Conservation (phyloP, 495 filamentous ascomycete genomes). For the Evansstolkia leycettana region DNA sequence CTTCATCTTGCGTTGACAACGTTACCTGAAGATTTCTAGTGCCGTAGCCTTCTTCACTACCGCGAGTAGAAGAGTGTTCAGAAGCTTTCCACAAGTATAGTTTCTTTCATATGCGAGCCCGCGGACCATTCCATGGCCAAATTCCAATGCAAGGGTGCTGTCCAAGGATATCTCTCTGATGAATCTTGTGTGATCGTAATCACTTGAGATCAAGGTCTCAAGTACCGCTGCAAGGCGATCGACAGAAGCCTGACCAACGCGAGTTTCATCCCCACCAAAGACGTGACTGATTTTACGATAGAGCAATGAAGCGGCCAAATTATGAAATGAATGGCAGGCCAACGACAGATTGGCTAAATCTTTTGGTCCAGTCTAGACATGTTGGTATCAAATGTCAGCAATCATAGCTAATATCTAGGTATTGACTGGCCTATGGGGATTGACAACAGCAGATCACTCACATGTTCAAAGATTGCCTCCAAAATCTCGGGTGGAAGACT, state of each 20-base stretch:
- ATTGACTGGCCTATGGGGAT: no score
- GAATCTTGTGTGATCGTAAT: slow-evolving; percentile 47
- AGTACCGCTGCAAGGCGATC: slow-evolving; percentile 42
- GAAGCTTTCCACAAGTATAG: slow-evolving; percentile 43
- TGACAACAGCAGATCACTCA: no score
- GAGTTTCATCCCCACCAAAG: slow-evolving; percentile 40
- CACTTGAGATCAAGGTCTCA: slow-evolving; percentile 46
- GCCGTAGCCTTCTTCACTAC: slow-evolving; percentile 37
- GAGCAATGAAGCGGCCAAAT: slow-evolving; percentile 41
- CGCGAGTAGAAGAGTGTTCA: slow-evolving; percentile 48
- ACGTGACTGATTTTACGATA: slow-evolving; percentile 47
- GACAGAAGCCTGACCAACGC: slow-evolving; percentile 11
- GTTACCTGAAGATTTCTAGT: slow-evolving; percentile 46
- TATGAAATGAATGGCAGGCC: slow-evolving; percentile 41
- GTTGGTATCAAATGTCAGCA: background rate
- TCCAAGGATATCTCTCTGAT: slow-evolving; percentile 38
- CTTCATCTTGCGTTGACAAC: slow-evolving; percentile 4
- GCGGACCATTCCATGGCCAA: slow-evolving; percentile 32
- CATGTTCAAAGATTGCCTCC: slow-evolving; percentile 37
- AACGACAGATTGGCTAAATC: slow-evolving; percentile 43
- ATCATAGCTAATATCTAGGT: no score
- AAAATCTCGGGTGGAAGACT: slow-evolving; percentile 39
- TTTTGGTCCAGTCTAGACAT: slow-evolving; percentile 7
- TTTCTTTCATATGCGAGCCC: slow-evolving; percentile 24
- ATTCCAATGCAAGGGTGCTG: slow-evolving; percentile 28